Base-by-base conservation (phyloP, 441 rosid species). In the Euphorbia schlechtendalii region DNA sequence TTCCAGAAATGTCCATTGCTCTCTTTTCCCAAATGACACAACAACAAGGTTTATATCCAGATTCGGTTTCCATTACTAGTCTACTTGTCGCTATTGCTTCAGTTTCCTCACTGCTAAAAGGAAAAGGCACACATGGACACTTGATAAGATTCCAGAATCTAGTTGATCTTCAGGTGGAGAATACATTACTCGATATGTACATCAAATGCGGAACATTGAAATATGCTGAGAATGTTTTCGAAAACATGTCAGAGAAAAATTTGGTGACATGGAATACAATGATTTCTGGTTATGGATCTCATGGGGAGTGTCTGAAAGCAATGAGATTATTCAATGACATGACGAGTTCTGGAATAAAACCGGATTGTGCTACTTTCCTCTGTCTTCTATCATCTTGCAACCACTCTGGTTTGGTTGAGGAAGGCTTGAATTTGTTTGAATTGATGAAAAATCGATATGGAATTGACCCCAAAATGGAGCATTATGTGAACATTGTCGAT, bases 151-250 rank as follows among this genome's bases (percentile, higher is more conserved):
- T 38, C 25, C 28, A 67, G 74, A 73, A 77, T 66, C 59, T 51
- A 70, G 68, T 69, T 0, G 91, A 90, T 76, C 71, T 80, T 69
- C 83, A 82, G 62, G 72, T 86, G 71, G 73, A 82, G 73, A 90
- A 84, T 60, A 80, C 89, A 45, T 74, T 90, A 74, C 81, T 90
- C 66, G 96, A 90, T 72, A 88, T 88, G 96, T 90, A 90, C 59
- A 59, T 80, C 21, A 90, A 90, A 74, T 88, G 90, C 21, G 97
- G 97, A 59, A 65, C 69, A 60, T 53, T 75, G 32, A 81, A 74
- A 67, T 86, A 85, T 70, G 86, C 91, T 8, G 68, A 74, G 61
- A 27, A 30, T 65, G 74, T 86, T 61, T 86, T 90, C 73, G 65
- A 63, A 59, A 75, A 68, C 68, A 78, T 83, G 86, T 40, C 68